phyloP scores from a whole-genome alignment of 805 yeast species.

The Candida loeiensis region DNA sequence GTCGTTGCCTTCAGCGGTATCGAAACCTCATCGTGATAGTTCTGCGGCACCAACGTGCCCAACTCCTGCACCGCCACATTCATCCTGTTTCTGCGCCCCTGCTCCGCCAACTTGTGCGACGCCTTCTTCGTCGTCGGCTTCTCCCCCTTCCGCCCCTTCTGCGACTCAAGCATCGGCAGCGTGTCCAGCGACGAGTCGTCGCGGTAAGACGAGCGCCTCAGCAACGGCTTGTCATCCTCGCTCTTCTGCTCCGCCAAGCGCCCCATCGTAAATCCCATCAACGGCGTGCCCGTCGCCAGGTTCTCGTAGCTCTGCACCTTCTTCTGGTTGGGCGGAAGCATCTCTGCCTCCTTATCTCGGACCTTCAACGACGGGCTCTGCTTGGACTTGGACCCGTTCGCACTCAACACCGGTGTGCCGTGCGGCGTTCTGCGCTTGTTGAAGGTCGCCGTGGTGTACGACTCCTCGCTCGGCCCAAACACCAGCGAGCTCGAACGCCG shows the following conservation, averaged over 20 bases:
- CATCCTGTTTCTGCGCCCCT: constrained; percentile 91
- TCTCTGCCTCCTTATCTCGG: constrained; percentile 16
- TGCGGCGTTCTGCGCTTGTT: constrained; percentile 43
- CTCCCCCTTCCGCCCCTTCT: constrained; percentile 13
- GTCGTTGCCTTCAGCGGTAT: constrained; percentile 93
- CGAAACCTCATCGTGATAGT: constrained; percentile 49
- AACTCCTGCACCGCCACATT: constrained; percentile 81
- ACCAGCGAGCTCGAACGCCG: constrained; percentile 31
- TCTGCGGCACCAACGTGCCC: constrained; percentile 62
- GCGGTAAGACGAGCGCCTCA: constrained; percentile 8
- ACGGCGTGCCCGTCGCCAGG: constrained; percentile 22
- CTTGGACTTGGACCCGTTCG: constrained; percentile 15
- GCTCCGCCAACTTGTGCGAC: constrained; percentile 90
- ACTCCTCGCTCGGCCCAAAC: constrained; percentile 18
- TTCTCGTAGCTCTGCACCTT: constrained; percentile 18
- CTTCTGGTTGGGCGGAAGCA: constrained; percentile 39
- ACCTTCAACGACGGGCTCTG: constrained; percentile 10
- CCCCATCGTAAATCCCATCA: constrained; percentile 48
- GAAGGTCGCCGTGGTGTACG: constrained; percentile 7
- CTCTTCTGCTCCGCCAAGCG: constrained; percentile 34
- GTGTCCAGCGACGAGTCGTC: constrained; percentile 14
- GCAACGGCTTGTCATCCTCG: constrained; percentile 6
- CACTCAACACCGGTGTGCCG: constrained; percentile 38
- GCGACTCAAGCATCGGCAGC: constrained; percentile 9
- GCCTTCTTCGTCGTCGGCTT: constrained; percentile 56